Evolutionary conservation across 345 rosid species (phyloP).

Genomic region (Brassica cretica): DNA sequence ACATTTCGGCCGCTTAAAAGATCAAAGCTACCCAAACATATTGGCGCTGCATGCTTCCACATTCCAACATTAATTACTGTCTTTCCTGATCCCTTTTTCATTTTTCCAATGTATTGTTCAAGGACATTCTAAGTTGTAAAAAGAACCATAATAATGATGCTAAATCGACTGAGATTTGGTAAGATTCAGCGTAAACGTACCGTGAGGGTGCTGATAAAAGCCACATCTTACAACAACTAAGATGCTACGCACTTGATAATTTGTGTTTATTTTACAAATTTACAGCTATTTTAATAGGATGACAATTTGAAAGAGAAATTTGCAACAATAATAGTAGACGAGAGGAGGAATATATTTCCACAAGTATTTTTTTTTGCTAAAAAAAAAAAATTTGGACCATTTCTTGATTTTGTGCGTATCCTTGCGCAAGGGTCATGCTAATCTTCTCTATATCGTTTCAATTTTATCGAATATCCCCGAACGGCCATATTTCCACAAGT

Average conservation of each 20-base stretch:
- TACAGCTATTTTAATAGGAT: neutral
- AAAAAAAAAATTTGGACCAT: no score
- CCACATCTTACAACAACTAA: conserved; percentile 39
- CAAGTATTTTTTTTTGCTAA: no score
- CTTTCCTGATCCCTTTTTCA: conserved; percentile 61
- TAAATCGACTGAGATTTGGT: neutral
- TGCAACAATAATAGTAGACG: neutral
- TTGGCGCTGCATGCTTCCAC: conserved; percentile 39
- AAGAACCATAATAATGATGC: neutral
- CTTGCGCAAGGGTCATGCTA: no score
- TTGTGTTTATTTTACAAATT: neutral
- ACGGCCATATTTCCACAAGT: neutral
- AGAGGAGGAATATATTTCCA: neutral
- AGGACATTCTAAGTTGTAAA: neutral
- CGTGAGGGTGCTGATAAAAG: conserved; percentile 54
- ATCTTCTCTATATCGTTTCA: neutral
- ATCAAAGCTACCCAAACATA: conserved; percentile 41
- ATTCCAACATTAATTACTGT: conserved; percentile 61
- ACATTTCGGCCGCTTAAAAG: conserved; percentile 49
- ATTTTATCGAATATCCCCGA: neutral
- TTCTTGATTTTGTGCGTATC: no score
- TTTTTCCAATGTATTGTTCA: neutral
- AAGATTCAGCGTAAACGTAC: conserved; percentile 13
- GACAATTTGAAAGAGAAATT: neutral
- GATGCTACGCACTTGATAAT: neutral